phyloP scores from a whole-genome alignment of 2,329 filamentous ascomycete species.

The Scytalidium lignicola region DNA sequence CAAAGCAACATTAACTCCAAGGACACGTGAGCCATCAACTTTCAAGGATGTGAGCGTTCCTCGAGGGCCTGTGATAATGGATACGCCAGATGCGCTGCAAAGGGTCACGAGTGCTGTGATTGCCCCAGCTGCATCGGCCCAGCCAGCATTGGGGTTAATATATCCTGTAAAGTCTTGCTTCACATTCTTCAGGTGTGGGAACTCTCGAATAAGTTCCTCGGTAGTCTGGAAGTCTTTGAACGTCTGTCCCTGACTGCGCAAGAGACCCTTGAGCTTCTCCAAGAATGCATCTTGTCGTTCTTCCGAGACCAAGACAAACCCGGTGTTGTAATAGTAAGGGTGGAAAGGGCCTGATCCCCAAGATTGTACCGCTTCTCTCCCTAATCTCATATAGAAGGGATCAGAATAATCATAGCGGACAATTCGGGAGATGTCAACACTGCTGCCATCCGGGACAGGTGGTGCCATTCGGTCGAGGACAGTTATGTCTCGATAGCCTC shows the following conservation, averaged over 20 bases:
- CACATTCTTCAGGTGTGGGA: not conserved
- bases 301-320: not conserved
- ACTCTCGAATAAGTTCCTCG: not conserved
- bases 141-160: constrained; percentile 68
- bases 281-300: not conserved
- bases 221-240: not conserved
- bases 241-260: not conserved
- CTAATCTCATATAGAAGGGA: constrained; percentile 1
- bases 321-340: not conserved
- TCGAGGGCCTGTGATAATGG: constrained; percentile 42
- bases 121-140: constrained; percentile 70
- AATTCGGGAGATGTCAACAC: constrained; percentile 3
- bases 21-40: constrained; percentile 32
- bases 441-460: constrained; percentile 10
- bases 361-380: not conserved
- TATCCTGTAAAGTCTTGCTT: constrained; percentile 45
- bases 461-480: constrained; percentile 5
- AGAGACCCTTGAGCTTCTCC: not conserved
- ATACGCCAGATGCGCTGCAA: constrained; percentile 33
- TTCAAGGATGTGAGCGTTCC: constrained; percentile 4
- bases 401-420: not conserved
- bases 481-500: not conserved
- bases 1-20: constrained; percentile 53
- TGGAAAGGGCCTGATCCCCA: not conserved
- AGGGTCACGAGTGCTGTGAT: constrained; percentile 54